These are phyloP conservation scores for Penicillium janthinellum DNA, from an alignment of 2,329 filamentous ascomycete genomes.

Conservation along the genomic window DNA sequence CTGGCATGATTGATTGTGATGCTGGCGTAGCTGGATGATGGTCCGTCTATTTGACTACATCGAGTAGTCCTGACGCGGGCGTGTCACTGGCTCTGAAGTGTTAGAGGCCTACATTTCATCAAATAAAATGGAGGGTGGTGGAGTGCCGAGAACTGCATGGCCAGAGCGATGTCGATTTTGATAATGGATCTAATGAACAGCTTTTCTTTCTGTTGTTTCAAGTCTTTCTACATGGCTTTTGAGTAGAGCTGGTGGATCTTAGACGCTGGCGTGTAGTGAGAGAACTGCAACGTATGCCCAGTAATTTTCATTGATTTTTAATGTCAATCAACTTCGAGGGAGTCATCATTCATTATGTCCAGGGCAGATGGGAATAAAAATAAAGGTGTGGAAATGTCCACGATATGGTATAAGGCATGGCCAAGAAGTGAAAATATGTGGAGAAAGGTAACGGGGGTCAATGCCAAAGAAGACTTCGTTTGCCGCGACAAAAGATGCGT, in stretches of 20 bases:
- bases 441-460: conserved; percentile 10
- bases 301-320: conserved; percentile 4
- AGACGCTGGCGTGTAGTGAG: too few species aligned
- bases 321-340: conserved; percentile 10
- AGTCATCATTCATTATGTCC: conserved; percentile 31
- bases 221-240: background rate
- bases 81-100: background rate
- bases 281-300: background rate
- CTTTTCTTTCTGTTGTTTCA: conserved; percentile 14
- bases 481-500: background rate
- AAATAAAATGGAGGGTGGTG: conserved; percentile 15
- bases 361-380: conserved; percentile 17
- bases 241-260: background rate
- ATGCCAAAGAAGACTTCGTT: background rate
- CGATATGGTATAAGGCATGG: conserved; percentile 23
- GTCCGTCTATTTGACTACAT: background rate
- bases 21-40: background rate
- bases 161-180: conserved; percentile 27
- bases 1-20: background rate
- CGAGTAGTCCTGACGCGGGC: background rate
- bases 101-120: conserved; percentile 5
- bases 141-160: conserved; percentile 17
- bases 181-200: conserved; percentile 36
- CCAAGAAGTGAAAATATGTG: conserved; percentile 11
- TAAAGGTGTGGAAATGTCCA: conserved; percentile 18